Conservation (phyloP, 257 asterid genomes). For the Solanum boliviense region DNA sequence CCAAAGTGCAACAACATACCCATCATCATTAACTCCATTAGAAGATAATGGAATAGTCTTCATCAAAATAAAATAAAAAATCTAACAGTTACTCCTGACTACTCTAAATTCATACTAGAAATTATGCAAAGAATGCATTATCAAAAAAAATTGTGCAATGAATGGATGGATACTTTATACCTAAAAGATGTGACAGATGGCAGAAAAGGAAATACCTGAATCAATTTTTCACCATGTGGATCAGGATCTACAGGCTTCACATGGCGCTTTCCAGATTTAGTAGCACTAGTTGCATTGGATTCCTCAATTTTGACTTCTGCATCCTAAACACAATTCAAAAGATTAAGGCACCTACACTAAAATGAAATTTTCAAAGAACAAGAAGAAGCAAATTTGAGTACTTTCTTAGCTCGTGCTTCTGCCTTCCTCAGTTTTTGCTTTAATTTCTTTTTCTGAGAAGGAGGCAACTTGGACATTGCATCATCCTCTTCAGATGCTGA, state of each 20-base stretch:
- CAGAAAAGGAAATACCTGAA: constrained; percentile 43
- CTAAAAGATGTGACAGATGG: neutral
- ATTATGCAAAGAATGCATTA: neutral
- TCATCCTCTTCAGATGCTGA: constrained; percentile 82
- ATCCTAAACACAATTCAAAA: constrained; percentile 38
- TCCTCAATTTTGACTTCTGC: constrained; percentile 82
- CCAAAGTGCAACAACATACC: neutral
- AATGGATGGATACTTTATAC: neutral
- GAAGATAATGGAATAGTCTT: neutral
- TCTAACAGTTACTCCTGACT: neutral
- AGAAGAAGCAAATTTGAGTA: constrained; percentile 13
- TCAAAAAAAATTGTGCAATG: neutral
- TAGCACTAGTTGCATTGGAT: constrained; percentile 42
- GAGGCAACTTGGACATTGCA: constrained; percentile 68
- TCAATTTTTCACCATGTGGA: constrained; percentile 84
- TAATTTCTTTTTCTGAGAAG: constrained; percentile 92
- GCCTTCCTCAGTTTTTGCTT: constrained; percentile 95
- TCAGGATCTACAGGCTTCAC: constrained; percentile 83
- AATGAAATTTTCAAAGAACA: constrained; percentile 1
- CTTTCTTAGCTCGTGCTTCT: constrained; percentile 97
- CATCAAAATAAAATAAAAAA: neutral
- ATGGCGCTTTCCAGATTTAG: constrained; percentile 78
- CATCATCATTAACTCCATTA: neutral
- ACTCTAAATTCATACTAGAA: neutral
- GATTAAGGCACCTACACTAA: neutral